Conservation (phyloP, 306 rosid genomes). For the Inga oerstediana region DNA sequence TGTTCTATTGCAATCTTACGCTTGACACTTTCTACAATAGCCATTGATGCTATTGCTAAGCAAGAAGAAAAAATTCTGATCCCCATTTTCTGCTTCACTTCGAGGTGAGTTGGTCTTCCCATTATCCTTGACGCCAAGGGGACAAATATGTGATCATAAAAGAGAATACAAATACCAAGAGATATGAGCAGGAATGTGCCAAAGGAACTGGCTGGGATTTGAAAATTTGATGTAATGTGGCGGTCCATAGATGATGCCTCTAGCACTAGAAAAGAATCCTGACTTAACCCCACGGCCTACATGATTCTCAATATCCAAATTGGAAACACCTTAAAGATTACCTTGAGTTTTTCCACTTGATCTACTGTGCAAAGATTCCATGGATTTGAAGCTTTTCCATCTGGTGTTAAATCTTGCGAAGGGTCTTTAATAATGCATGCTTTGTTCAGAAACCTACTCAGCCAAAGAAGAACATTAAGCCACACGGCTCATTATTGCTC, state of each 20-base stretch:
- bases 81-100: neutral
- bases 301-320: neutral
- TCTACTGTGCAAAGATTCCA: neutral
- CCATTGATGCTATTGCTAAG: neutral
- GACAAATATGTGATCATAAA: neutral
- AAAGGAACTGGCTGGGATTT: neutral
- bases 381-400: neutral
- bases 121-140: neutral
- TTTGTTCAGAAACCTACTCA: neutral
- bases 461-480: neutral
- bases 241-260: neutral
- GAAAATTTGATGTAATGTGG: neutral
- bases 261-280: neutral
- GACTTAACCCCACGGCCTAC: neutral
- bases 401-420: neutral
- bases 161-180: neutral
- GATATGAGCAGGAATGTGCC: neutral
- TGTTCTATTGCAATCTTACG: neutral
- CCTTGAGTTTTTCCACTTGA: neutral
- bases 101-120: neutral
- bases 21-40: neutral
- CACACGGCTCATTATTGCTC: neutral
- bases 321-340: neutral
- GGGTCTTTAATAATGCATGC: neutral
- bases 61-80: neutral